phyloP scores from a whole-genome alignment of 2,329 filamentous ascomycete species.

The Acrocalymma vagum region DNA sequence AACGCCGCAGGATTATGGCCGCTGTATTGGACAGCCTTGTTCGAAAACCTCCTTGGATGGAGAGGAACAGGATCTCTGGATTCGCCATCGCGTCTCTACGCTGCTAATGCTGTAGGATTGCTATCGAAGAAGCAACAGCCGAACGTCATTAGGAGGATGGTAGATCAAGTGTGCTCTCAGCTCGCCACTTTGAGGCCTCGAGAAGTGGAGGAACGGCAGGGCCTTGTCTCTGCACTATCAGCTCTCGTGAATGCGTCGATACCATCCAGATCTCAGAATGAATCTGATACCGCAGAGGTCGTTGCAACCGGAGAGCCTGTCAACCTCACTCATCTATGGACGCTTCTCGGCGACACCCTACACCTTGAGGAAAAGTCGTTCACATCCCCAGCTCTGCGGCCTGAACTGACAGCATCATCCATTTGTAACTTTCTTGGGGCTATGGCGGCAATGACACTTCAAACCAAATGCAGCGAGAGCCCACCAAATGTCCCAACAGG shows the following conservation, averaged over 20 bases:
- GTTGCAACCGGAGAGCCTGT: slow-evolving; percentile 1
- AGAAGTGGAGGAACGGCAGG: slow-evolving; percentile 76
- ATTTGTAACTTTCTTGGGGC: slow-evolving; percentile 63
- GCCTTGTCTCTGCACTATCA: slow-evolving; percentile 66
- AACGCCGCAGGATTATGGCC: slow-evolving; percentile 71
- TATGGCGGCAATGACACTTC: slow-evolving; percentile 30
- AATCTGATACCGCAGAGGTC: slow-evolving; percentile 1
- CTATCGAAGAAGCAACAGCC: slow-evolving; percentile 55
- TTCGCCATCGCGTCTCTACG: slow-evolving; percentile 73
- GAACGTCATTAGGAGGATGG: slow-evolving; percentile 49
- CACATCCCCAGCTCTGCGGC: slow-evolving; percentile 59
- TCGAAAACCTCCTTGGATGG: slow-evolving; percentile 81
- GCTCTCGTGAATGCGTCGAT: slow-evolving; percentile 24
- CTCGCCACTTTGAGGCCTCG: slow-evolving; percentile 60
- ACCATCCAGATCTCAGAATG: neutral
- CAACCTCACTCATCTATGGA: slow-evolving; percentile 38
- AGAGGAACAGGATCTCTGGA: slow-evolving; percentile 86
- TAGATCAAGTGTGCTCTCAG: slow-evolving; percentile 51
- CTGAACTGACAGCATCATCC: slow-evolving; percentile 71
- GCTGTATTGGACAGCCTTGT: slow-evolving; percentile 72
- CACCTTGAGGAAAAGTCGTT: slow-evolving; percentile 49
- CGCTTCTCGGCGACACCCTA: slow-evolving; percentile 38
- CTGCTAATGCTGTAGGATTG: slow-evolving; percentile 73
- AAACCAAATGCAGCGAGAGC: too few relatives aligned
- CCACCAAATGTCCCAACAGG: slow-evolving; percentile 21